Percentiles rank a stretch among this genome's conserved stretches.
Conservation (phyloP, 257 asterid species). For the Cordia subcordata region DNA sequence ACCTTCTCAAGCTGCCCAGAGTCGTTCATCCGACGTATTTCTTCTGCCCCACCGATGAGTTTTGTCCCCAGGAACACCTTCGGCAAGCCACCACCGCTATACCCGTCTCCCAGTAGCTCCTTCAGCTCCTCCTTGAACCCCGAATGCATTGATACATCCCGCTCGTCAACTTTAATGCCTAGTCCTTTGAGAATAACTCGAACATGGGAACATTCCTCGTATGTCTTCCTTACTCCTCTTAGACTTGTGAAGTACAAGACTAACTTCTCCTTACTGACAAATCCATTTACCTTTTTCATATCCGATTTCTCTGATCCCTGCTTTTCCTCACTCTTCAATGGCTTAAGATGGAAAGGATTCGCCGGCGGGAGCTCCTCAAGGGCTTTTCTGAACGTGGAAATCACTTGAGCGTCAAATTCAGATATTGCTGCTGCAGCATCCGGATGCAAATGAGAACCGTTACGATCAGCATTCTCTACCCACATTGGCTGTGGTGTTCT, state of each 20-base stretch:
- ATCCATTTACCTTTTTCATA: background rate
- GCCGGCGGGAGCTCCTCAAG: conserved; percentile 83
- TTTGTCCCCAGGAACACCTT: conserved; percentile 54
- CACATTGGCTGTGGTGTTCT: background rate
- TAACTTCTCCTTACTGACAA: conserved; percentile 32
- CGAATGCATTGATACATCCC: conserved; percentile 93
- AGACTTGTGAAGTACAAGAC: conserved; percentile 77
- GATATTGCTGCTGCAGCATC: conserved; percentile 46
- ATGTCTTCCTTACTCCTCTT: conserved; percentile 85
- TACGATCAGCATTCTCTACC: conserved; percentile 7
- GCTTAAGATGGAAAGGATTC: conserved; percentile 59
- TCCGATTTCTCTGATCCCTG: conserved; percentile 13
- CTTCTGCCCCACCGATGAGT: conserved; percentile 78
- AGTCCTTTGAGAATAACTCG: conserved; percentile 58
- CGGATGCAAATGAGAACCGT: conserved; percentile 32
- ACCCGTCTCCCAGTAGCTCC: conserved; percentile 48
- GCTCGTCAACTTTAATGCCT: conserved; percentile 69
- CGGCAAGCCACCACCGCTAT: conserved; percentile 47
- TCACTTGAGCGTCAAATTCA: conserved; percentile 75
- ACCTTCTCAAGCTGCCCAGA: conserved; percentile 66
- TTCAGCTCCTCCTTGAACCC: conserved; percentile 83
- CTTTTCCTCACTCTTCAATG: conserved; percentile 14
- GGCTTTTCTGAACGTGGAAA: conserved; percentile 59
- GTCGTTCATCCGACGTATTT: conserved; percentile 62
- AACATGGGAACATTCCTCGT: conserved; percentile 88